phyloP scores from a whole-genome alignment of 495 filamentous ascomycete species.

The Penicillium macrosclerotiorum region DNA sequence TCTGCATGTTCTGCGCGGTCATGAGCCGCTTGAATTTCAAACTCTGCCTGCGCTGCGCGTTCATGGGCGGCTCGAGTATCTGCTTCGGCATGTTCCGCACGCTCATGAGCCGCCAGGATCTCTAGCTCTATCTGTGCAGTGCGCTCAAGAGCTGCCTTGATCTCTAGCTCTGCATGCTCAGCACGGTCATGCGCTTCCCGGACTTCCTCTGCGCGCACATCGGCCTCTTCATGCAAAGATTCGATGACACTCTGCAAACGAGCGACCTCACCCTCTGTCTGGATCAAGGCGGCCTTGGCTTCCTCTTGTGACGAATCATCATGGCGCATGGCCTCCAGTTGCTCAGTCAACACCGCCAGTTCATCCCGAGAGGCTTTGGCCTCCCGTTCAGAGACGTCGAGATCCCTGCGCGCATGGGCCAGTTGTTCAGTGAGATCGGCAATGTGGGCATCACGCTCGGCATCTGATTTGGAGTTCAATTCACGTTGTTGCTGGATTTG shows the following conservation, averaged over 20 bases:
- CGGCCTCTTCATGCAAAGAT: conserved; percentile 29
- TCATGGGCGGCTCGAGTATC: too few species aligned
- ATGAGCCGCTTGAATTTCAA: conserved; percentile 43
- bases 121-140: conserved; percentile 11
- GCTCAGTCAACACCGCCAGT: conserved; percentile 41
- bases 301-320: conserved; percentile 23
- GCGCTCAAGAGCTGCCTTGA: conserved; percentile 9
- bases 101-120: conserved; percentile 26
- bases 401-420: conserved; percentile 37
- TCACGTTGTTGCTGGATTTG: conserved; percentile 93
- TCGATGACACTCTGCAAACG: conserved; percentile 29
- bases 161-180: too few species aligned
- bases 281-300: conserved; percentile 39
- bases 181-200: conserved; percentile 38
- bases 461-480: conserved; percentile 67
- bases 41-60: conserved; percentile 33
- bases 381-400: conserved; percentile 40
- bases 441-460: conserved; percentile 54
- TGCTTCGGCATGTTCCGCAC: too few species aligned
- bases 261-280: conserved; percentile 52
- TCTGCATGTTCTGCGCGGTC: conserved; percentile 24
- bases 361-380: conserved; percentile 39
- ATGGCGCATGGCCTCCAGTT: conserved; percentile 47
- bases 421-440: conserved; percentile 50
- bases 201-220: conserved; percentile 35